Evolutionary conservation across 495 filamentous ascomycete species (phyloP), one percentile per base, ranked within the genome.

Genomic region (Aeminium ludgeri): DNA sequence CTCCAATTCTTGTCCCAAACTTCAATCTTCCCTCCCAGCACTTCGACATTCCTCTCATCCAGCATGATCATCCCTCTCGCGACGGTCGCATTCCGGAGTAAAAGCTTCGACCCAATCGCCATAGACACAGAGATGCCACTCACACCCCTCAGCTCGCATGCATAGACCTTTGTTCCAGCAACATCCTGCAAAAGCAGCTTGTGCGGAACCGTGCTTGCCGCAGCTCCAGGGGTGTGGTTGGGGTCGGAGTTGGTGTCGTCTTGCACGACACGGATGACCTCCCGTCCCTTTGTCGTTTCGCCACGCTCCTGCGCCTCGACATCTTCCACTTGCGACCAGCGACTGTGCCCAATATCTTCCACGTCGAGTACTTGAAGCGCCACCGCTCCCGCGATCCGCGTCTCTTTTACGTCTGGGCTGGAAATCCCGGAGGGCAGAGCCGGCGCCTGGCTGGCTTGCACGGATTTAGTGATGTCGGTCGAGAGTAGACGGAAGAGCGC

Each of bases 1-100:
- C 65, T 68, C 86, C 89, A 96, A 25, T 62, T 61, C 53, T 71
- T 72, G 51, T 94, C 80, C 66, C 85, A 66, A 0, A 54, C 64
- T 40, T 94, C 86, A 38, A 96, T 76, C 68, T 83, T 93, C 0
- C 89, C 89, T 1, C 89, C 89, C 12, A 95, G 58, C 2, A 93
- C 48, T 28, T 65, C 67, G 34, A 71, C 73, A 13, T 52, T 70
- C 10, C 51, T 59, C 1, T 82, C 76, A 31, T 84, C 75, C 10
- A 97, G 59, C 51, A 97, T 55, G 12, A 91, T 50, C 47, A 87
- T 68, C 0, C 83, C 91, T 19, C 89, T 64, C 16, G 82, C 78
- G 23, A 93, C 76, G 10, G 66, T 62, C 1, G 65, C 65, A 52
- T 72, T 69, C 41, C 61, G 72, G 44, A 97, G 55, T 30, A 95